phyloP scores from a whole-genome alignment of 2,329 filamentous ascomycete species.

The Cladosporium cucumerinum region DNA sequence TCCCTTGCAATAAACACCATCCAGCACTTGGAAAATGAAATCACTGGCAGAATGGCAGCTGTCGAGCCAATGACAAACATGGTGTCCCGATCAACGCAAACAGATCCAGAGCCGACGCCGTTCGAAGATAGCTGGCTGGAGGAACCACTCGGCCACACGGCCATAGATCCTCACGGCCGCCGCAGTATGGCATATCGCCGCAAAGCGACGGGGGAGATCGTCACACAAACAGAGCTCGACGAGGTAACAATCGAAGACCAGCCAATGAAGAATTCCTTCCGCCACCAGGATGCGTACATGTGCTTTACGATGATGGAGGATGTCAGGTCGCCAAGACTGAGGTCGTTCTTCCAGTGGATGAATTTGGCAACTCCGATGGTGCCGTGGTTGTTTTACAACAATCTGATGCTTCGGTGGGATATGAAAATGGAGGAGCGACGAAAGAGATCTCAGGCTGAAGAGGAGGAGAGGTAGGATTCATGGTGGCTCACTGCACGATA shows the following conservation, averaged over 20 bases:
- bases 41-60: not conserved
- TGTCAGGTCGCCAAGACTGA: not conserved
- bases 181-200: conserved; percentile 1
- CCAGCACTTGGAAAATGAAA: too few relatives aligned
- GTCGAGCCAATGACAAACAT: not conserved
- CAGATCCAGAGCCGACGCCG: not conserved
- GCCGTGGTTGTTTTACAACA: not conserved
- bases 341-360: not conserved
- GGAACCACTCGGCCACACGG: not conserved
- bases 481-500: not conserved
- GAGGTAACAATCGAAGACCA: not conserved
- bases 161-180: not conserved
- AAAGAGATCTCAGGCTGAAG: not conserved
- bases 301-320: not conserved
- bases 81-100: not conserved
- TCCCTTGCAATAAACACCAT: too few relatives aligned
- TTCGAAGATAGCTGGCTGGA: not conserved
- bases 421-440: not conserved
- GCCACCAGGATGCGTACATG: not conserved
- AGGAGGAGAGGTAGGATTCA: not conserved
- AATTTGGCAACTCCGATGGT: not conserved
- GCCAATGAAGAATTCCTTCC: not conserved
- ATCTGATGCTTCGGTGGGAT: not conserved
- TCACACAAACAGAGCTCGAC: not conserved
- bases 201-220: not conserved